A percentile compares a stretch with the other conserved stretches of the same genome.
Evolutionary conservation across 768 basidiomycete genomes (phyloP).

Genomic region (Infundibulicybe gibba): DNA sequence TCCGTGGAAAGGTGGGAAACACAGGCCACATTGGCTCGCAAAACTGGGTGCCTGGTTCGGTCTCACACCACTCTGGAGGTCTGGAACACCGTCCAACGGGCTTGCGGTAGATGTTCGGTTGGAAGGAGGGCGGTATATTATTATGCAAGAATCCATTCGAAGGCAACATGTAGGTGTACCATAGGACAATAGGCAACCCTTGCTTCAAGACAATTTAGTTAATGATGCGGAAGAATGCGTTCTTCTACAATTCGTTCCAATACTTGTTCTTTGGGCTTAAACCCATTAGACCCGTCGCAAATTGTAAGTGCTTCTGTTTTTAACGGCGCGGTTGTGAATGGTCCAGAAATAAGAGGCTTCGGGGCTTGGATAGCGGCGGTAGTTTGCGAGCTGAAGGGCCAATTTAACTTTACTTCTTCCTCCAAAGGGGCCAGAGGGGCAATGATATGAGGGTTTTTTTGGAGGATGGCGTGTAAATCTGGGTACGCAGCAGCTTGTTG

Average conservation of each 20-base stretch:
- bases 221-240: no score
- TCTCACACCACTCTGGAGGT: conserved; percentile 58
- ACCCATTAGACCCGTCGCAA: no score
- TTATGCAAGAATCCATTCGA: conserved; percentile 17
- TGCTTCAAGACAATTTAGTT: no score
- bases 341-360: neutral
- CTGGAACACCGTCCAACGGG: conserved; percentile 46
- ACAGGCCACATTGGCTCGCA: conserved; percentile 36
- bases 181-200: no score
- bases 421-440: conserved; percentile 47
- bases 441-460: conserved; percentile 41
- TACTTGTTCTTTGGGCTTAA: no score
- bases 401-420: conserved; percentile 39
- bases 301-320: no score
- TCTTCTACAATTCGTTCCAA: no score
- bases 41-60: conserved; percentile 71
- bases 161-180: no score
- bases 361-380: neutral
- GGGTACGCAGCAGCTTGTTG: conserved; percentile 34
- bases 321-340: no score
- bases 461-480: conserved; percentile 29
- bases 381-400: conserved; percentile 37
- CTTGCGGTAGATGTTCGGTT: conserved; percentile 57
- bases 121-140: conserved; percentile 55
- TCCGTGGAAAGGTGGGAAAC: conserved; percentile 34